These are phyloP conservation scores for Trichoderma harzianum DNA, from an alignment of 2,329 filamentous ascomycete species.

Conservation along the genomic window DNA sequence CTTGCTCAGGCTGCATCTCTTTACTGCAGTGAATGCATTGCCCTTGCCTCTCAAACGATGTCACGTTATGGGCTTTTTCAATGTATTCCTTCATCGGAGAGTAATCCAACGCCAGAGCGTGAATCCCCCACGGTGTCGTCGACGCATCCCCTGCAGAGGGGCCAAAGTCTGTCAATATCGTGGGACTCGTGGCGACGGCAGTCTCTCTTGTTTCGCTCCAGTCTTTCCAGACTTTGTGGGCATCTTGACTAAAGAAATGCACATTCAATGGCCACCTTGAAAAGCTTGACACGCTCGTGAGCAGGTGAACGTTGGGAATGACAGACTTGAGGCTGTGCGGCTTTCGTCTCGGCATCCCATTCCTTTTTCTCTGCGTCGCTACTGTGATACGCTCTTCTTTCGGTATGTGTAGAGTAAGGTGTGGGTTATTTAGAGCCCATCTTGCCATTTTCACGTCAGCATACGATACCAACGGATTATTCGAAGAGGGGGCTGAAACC, in stretches of 20 bases:
- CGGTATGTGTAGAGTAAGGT: conserved; percentile 75
- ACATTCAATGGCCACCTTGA: conserved; percentile 76
- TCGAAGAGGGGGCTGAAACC: conserved; percentile 32
- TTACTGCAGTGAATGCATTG: conserved; percentile 52
- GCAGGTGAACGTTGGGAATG: conserved; percentile 74
- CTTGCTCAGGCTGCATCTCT: conserved; percentile 43
- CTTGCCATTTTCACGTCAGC: conserved; percentile 42
- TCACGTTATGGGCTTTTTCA: conserved; percentile 51
- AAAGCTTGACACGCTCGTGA: conserved; percentile 79
- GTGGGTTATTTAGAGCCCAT: conserved; percentile 89
- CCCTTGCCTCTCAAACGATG: conserved; percentile 55
- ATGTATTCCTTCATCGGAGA: conserved; percentile 50
- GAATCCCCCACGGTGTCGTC: conserved; percentile 44
- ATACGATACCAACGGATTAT: neutral
- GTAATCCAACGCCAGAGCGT: conserved; percentile 56
- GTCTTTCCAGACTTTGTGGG: conserved; percentile 64
- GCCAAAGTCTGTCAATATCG: conserved; percentile 56
- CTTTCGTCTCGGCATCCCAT: conserved; percentile 55
- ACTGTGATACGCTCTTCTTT: conserved; percentile 56
- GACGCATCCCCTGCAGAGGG: conserved; percentile 22
- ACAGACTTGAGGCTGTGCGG: conserved; percentile 61
- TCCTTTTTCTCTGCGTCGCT: conserved; percentile 49
- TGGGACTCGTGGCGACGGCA: conserved; percentile 45
- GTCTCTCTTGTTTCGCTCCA: conserved; percentile 51
- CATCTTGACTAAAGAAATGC: conserved; percentile 72